Evolutionary conservation across 805 yeast species (phyloP).

Genomic region (Saccharomycopsis javanensis): DNA sequence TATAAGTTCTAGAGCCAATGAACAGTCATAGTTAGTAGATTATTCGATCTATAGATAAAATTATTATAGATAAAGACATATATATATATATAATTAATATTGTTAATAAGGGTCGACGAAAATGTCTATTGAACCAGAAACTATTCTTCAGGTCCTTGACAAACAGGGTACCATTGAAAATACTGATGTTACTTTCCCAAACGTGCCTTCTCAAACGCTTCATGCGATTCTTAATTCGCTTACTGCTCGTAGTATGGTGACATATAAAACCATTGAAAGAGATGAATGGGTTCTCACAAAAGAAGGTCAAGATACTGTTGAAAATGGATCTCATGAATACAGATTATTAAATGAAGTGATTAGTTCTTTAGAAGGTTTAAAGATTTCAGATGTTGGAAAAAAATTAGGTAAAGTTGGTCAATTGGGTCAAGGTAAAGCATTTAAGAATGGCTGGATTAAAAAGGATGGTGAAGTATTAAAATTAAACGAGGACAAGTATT

Average conservation of each 20-base stretch:
- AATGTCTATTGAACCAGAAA: constrained; percentile 20
- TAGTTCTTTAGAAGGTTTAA: constrained; percentile 66
- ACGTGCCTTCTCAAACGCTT: constrained; percentile 50
- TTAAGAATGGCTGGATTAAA: constrained; percentile 92
- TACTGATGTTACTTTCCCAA: constrained; percentile 60
- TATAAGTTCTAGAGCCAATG: not conserved
- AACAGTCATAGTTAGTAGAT: no score
- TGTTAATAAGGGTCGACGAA: not conserved
- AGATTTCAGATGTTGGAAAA: constrained; percentile 62
- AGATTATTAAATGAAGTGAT: constrained; percentile 69
- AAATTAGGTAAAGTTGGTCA: constrained; percentile 77
- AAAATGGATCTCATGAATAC: constrained; percentile 83
- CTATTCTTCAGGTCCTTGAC: constrained; percentile 54
- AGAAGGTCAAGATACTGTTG: constrained; percentile 75
- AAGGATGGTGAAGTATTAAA: constrained; percentile 79
- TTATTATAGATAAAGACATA: no score
- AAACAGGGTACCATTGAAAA: constrained; percentile 55
- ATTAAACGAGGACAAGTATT: constrained; percentile 40
- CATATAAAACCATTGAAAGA: constrained; percentile 59
- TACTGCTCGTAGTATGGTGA: constrained; percentile 73
- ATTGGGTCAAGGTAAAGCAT: constrained; percentile 94
- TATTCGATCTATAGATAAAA: no score
- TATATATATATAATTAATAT: not conserved
- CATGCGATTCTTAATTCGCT: constrained; percentile 83
- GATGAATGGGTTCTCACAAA: constrained; percentile 66